Percentiles rank a stretch among this genome's conserved stretches.
Evolutionary conservation across 257 asterid species (phyloP).

Genomic region (Solanum medicagineum): DNA sequence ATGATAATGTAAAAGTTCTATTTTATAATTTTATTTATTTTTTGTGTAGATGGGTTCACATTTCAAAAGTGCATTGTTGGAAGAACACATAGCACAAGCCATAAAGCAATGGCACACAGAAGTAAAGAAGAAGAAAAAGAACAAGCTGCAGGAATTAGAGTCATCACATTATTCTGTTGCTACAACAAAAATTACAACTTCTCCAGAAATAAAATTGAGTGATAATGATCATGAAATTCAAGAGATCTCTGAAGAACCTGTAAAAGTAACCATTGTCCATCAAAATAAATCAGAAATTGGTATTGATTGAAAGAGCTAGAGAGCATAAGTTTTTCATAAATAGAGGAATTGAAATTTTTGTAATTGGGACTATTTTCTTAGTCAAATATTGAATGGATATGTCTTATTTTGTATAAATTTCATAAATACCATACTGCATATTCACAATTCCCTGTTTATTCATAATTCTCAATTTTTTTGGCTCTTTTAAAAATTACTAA

Average conservation of each 20-base stretch:
- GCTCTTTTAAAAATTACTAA: too few species aligned
- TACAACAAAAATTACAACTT: not conserved
- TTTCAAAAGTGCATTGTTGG: slow-evolving; percentile 40
- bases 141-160: not conserved
- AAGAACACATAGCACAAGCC: slow-evolving; percentile 40
- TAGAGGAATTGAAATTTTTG: too few species aligned
- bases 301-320: not conserved
- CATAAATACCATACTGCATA: too few species aligned
- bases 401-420: too few species aligned
- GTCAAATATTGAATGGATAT: too few species aligned
- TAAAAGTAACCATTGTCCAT: not conserved
- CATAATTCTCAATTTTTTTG: too few species aligned
- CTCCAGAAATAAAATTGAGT: not conserved
- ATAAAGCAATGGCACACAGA: slow-evolving; percentile 50
- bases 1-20: not conserved
- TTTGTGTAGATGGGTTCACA: slow-evolving; percentile 53
- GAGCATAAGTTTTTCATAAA: too few species aligned
- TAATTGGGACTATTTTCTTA: too few species aligned
- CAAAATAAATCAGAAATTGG: not conserved
- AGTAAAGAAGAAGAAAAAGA: slow-evolving; percentile 32
- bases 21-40: not conserved
- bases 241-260: not conserved
- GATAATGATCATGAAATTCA: not conserved
- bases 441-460: too few species aligned
- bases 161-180: not conserved